Evolutionary conservation across 306 rosid genomes (phyloP).

Genomic region (Castanospermum australe): DNA sequence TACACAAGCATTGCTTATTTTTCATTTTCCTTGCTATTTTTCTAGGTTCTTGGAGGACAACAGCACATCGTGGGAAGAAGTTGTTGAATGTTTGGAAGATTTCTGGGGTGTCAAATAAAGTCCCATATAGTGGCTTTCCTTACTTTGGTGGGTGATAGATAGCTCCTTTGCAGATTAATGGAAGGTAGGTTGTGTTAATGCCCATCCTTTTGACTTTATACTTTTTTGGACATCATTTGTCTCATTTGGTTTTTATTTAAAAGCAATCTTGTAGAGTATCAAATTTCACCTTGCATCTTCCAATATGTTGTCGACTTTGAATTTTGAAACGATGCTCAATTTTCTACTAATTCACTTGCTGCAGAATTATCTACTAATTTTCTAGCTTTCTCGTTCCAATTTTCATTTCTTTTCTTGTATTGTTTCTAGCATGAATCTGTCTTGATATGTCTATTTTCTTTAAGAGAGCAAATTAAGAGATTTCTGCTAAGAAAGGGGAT

Average conservation of each 20-base stretch:
- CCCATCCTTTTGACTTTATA: not conserved
- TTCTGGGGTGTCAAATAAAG: slow-evolving; percentile 10
- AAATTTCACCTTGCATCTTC: not conserved
- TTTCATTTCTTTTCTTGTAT: not conserved
- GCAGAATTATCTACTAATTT: not conserved
- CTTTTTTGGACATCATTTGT: not conserved
- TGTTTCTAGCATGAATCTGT: slow-evolving; percentile 6
- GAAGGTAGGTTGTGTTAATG: slow-evolving; percentile 31
- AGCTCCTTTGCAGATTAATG: slow-evolving; percentile 18
- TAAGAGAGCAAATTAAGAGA: not conserved
- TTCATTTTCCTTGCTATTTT: slow-evolving; percentile 9
- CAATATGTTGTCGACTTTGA: not conserved
- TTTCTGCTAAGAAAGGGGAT: not conserved
- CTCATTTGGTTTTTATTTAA: not conserved
- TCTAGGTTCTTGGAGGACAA: slow-evolving; percentile 21
- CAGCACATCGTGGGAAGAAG: slow-evolving; percentile 29
- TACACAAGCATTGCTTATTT: slow-evolving; percentile 24
- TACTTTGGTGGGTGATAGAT: slow-evolving; percentile 25
- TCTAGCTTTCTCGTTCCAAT: not conserved
- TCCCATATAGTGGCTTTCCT: slow-evolving; percentile 2
- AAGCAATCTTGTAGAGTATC: not conserved
- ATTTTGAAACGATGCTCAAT: not conserved
- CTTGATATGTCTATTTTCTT: not conserved
- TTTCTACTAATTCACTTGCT: not conserved
- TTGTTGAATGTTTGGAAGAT: slow-evolving; percentile 23